Conservation (phyloP, 164 flowering plant genomes). For the Liriodendron chinense region DNA sequence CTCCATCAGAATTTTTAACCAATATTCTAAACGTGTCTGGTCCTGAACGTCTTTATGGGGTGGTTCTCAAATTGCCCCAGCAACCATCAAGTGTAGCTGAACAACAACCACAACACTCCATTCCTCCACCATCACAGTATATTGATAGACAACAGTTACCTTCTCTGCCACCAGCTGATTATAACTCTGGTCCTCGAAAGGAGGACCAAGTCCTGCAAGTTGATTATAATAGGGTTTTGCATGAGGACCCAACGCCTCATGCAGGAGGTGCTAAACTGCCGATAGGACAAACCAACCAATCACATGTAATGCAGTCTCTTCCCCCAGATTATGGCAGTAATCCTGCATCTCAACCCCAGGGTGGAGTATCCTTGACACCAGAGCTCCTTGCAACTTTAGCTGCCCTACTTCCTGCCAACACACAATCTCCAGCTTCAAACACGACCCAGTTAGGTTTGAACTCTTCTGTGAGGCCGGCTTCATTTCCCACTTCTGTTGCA, state of each 20-base stretch:
- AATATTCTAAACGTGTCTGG: constrained; percentile 68
- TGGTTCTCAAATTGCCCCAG: constrained; percentile 76
- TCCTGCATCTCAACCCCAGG: constrained; percentile 36
- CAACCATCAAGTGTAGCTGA: constrained; percentile 32
- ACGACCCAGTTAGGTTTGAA: constrained; percentile 24
- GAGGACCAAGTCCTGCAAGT: constrained; percentile 41
- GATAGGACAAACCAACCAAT: constrained; percentile 28
- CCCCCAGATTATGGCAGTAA: constrained; percentile 35
- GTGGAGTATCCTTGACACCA: constrained; percentile 70
- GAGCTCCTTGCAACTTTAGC: constrained; percentile 86
- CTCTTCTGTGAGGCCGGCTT: constrained; percentile 26
- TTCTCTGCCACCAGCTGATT: constrained; percentile 34
- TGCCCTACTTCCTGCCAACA: constrained; percentile 53
- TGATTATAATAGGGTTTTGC: constrained; percentile 39
- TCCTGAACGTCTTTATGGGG: constrained; percentile 93
- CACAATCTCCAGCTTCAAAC: constrained; percentile 39
- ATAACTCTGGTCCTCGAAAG: constrained; percentile 28
- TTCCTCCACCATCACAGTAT: constrained; percentile 22
- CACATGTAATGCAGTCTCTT: constrained; percentile 31
- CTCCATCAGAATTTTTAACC: constrained; percentile 87
- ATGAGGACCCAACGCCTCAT: constrained; percentile 32
- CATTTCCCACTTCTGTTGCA: constrained; percentile 25
- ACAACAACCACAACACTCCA: constrained; percentile 34
- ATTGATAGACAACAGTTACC: constrained; percentile 41
- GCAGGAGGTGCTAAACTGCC: constrained; percentile 26